Base-by-base conservation (phyloP, 2,329 filamentous ascomycete species). In the Thielaviopsis euricoi region DNA sequence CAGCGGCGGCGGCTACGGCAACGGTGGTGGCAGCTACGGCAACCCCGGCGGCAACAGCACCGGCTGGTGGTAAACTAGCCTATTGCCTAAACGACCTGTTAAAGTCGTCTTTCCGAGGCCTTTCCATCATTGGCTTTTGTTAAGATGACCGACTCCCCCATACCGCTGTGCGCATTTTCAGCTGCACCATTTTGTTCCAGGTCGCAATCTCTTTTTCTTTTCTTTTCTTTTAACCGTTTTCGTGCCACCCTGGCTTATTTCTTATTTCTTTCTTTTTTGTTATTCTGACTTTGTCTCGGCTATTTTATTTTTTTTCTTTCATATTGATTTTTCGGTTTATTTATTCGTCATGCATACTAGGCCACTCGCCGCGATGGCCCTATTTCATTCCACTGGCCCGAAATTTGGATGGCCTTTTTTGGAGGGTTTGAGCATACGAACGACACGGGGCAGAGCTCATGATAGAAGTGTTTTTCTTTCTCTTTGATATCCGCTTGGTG, bases 11-110 rank as follows among this genome's bases (percentile, higher is more conserved):
- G 12, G 29, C 29, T 33, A 33, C 29, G 74, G 58, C 66, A 73
- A 66, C 72, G 74, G 61, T 53, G 67, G 69, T 57, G 71, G 72
- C 55, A 72, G 76, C 57, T 79, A 80, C 61, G 71, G 80, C 70
- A 87, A 87, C 71, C 84, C 85, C 70, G 85, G 86, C 73, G 83
- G 84, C 65, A 75, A 75, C 50, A 80, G 80, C 62, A 75, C 75
- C 52, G 80, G 80, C 62, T 83, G 85, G 85, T 88, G 78, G 78
- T 81, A 79, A 74, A 71, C 60, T 7, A 50, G 6, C 13, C 29
- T 7, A n/a, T 37, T 52, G 52, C 48, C 33, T 33, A n/a, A 15
- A 17, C 9, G n/a, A 33, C 37, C 13, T 43, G 37, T 15, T n/a
- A 7, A 15, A 33, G n/a, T 23, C 21, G 22, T n/a, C n/a, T n/a